Base-by-base conservation (phyloP, 1,284 basidiomycete genomes). In the Melampsora abietis-canadensis region DNA sequence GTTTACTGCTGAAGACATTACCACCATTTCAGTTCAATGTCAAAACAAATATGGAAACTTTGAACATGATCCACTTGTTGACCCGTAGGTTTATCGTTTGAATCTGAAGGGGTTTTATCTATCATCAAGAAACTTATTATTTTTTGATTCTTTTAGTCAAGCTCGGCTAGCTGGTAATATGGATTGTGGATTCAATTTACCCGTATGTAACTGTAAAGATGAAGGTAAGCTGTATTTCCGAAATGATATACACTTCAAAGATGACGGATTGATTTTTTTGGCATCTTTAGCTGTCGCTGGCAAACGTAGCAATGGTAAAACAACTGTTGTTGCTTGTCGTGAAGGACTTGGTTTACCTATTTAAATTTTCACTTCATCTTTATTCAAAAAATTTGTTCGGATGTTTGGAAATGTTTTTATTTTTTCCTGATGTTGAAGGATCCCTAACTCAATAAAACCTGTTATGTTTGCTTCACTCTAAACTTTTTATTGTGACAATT, bases 11-110 rank as follows among this genome's bases (percentile, higher is more conserved):
- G 70, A 73, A 34, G 57, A 46, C 24, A 73, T 73, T 40, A 63
- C 63, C 15, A 65, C 21, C 19, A 60, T 19, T 30, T 73, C 70
- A 12, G 46, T 21, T 37, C 47, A 65, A 37, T 73, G 70, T 46
- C 70, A 73, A 47, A 21, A 37, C 15, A 73, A 73, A 57, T 73
- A 73, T 34, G 63, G 63, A 44, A 66, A 24, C 19, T 73, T 73
- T 40, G 70, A 73, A 63, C 63, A 73, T 46, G 70, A 73, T 31
- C 48, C 63, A 12, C 65, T 73, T 21, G 62, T 51, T 30, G 62
- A 66, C 24, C 10, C 31, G 3, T 34, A 40, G 30, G 47, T 57
- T 3, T 7, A 31, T 31, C n/a, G 10, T 47, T 6, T 31, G 6
- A 40, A 40, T 40, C 12, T 12, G 6, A 40, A 40, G 21, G 37